These are phyloP conservation scores for Candida chilensis DNA, from an alignment of 805 yeast species.

Conservation along the genomic window DNA sequence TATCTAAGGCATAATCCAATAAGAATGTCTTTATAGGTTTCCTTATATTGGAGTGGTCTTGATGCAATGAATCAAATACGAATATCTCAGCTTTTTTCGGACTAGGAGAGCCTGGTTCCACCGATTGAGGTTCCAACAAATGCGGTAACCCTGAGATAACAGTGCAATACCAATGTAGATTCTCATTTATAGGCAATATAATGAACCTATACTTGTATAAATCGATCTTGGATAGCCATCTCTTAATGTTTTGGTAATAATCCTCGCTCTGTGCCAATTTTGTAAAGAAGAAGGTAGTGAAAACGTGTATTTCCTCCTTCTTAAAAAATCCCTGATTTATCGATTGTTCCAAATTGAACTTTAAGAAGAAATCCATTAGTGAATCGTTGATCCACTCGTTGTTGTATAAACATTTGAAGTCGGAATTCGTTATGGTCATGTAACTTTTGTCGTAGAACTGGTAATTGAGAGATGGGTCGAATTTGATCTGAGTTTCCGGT, in stretches of 20 bases:
- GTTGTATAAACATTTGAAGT: slow-evolving; percentile 70
- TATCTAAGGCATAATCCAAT: slow-evolving; percentile 61
- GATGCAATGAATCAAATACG: slow-evolving; percentile 71
- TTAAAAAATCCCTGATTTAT: slow-evolving; percentile 10
- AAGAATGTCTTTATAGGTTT: slow-evolving; percentile 51
- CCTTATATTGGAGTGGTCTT: slow-evolving; percentile 41
- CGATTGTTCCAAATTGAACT: slow-evolving; percentile 36
- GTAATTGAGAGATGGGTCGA: slow-evolving; percentile 37
- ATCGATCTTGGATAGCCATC: slow-evolving; percentile 74
- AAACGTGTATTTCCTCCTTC: slow-evolving; percentile 39
- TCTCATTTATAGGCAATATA: slow-evolving; percentile 75
- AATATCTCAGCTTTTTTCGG: slow-evolving; percentile 29
- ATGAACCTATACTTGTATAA: slow-evolving; percentile 48
- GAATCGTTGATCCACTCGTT: slow-evolving; percentile 88
- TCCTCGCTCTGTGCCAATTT: slow-evolving; percentile 32
- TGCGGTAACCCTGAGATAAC: slow-evolving; percentile 49
- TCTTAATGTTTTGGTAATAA: slow-evolving; percentile 54
- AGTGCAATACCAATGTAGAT: slow-evolving; percentile 82
- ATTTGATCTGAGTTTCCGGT: no score
- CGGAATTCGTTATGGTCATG: slow-evolving; percentile 55
- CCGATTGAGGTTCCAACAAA: slow-evolving; percentile 4
- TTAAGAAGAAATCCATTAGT: slow-evolving; percentile 76
- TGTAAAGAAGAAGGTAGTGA: slow-evolving; percentile 80
- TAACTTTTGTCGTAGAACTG: slow-evolving; percentile 44
- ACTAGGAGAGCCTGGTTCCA: slow-evolving; percentile 3